These are phyloP conservation scores for Phytophthora pseudosyringae DNA, from an alignment of 352 stramenopile species.

Conservation along the genomic window DNA sequence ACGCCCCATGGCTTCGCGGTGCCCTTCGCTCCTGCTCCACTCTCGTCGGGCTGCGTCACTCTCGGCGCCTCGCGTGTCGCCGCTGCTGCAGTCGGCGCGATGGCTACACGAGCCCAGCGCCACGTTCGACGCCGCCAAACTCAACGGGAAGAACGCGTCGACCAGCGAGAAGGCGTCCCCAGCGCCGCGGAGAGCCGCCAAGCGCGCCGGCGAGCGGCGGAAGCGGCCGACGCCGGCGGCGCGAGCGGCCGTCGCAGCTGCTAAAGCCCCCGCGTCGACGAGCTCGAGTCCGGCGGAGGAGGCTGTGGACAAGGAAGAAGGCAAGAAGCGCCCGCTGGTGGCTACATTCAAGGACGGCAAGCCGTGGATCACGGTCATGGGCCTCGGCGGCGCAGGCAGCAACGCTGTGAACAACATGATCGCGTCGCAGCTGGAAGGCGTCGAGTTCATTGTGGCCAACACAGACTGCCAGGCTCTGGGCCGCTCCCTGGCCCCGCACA, in stretches of 20 bases:
- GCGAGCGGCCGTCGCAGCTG: neutral
- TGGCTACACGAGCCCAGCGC: conserved; percentile 27
- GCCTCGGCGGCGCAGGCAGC: conserved; percentile 80
- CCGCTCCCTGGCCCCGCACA: conserved; percentile 77
- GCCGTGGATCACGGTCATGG: conserved; percentile 88
- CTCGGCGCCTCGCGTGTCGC: conserved; percentile 9
- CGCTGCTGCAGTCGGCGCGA: conserved; percentile 21
- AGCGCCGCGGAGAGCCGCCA: conserved; percentile 13
- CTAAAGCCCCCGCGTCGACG: conserved; percentile 6
- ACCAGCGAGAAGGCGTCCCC: conserved; percentile 1
- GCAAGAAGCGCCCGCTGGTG: conserved; percentile 51
- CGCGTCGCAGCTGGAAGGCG: conserved; percentile 86
- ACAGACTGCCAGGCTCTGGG: conserved; percentile 94
- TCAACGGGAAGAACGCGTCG: conserved; percentile 25
- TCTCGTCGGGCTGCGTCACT: conserved; percentile 14
- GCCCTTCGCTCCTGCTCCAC: conserved; percentile 27
- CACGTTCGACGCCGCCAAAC: conserved; percentile 24
- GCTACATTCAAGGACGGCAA: conserved; percentile 82
- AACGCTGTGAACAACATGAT: conserved; percentile 94
- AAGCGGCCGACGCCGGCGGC: conserved; percentile 27
- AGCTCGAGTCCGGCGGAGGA: conserved; percentile 8
- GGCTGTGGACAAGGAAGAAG: conserved; percentile 31
- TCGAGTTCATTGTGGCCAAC: conserved; percentile 97
- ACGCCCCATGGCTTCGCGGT: conserved; percentile 11
- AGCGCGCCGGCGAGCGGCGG: conserved; percentile 35